Evolutionary conservation across 2,329 filamentous ascomycete species (phyloP).

Genomic region (Scedosporium apiospermum): DNA sequence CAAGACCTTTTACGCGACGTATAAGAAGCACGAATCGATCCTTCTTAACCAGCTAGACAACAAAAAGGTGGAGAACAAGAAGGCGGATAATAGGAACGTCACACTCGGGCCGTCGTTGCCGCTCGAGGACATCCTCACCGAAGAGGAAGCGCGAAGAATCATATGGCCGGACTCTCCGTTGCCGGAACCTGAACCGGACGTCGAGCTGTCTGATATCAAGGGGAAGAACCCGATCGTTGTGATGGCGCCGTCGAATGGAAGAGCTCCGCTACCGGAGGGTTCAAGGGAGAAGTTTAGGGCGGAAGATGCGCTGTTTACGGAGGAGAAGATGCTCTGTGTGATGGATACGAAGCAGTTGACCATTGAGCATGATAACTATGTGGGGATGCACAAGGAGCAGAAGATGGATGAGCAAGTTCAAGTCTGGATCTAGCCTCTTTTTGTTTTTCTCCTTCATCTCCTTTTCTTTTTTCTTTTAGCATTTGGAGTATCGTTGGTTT

Average conservation of each 20-base stretch:
- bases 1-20: conserved; percentile 32
- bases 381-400: conserved; percentile 6
- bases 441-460: background rate
- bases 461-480: background rate
- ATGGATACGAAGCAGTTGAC: conserved; percentile 13
- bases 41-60: conserved; percentile 13
- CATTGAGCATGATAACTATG: conserved; percentile 7
- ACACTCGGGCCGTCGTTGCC: conserved; percentile 9
- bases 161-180: conserved; percentile 1
- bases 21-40: conserved; percentile 31
- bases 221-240: background rate
- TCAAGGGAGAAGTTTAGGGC: conserved; percentile 18
- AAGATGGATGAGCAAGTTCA: background rate
- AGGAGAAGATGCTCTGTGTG: conserved; percentile 16
- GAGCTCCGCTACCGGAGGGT: background rate
- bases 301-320: conserved; percentile 14
- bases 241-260: background rate
- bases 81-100: conserved; percentile 16
- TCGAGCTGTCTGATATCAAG: background rate
- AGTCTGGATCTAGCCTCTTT: background rate
- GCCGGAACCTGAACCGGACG: background rate
- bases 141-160: conserved; percentile 3
- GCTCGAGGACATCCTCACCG: conserved; percentile 5
- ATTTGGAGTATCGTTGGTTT: background rate
- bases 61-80: background rate